phyloP scores from a whole-genome alignment of 164 flowering plant species.

The Tetrastigma voinierianum region DNA sequence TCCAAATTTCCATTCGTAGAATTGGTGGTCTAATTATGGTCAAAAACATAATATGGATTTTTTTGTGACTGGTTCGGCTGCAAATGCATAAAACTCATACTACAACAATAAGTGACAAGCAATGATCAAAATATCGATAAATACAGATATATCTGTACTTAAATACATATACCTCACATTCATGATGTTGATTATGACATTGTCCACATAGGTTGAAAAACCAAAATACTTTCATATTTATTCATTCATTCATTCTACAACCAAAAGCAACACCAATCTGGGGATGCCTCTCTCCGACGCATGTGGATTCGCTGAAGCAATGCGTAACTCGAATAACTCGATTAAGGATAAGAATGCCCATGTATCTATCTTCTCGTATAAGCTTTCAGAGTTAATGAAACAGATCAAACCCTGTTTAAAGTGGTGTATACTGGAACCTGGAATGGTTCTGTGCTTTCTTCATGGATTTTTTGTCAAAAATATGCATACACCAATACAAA shows the following conservation, averaged over 20 bases:
- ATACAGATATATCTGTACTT: too few species aligned
- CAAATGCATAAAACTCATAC: too few species aligned
- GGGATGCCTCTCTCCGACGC: background rate
- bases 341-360: constrained; percentile 12
- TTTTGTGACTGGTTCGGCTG: too few species aligned
- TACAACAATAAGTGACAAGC: too few species aligned
- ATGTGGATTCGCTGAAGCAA: constrained; percentile 14
- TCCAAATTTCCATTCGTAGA: too few species aligned
- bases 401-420: constrained; percentile 13
- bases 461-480: background rate
- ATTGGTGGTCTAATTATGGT: too few species aligned
- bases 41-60: too few species aligned
- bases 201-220: constrained; percentile 10
- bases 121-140: too few species aligned
- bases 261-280: constrained; percentile 22
- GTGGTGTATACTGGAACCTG: too few species aligned
- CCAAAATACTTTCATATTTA: constrained; percentile 21
- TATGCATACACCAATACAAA: too few species aligned
- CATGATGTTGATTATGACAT: too few species aligned
- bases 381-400: background rate
- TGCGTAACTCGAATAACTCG: constrained; percentile 9
- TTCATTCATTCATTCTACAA: background rate
- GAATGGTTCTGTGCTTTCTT: background rate
- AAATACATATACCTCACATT: constrained; percentile 10
- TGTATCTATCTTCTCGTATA: background rate